phyloP scores from a whole-genome alignment of 306 rosid species.

The Cucumis hystrix region DNA sequence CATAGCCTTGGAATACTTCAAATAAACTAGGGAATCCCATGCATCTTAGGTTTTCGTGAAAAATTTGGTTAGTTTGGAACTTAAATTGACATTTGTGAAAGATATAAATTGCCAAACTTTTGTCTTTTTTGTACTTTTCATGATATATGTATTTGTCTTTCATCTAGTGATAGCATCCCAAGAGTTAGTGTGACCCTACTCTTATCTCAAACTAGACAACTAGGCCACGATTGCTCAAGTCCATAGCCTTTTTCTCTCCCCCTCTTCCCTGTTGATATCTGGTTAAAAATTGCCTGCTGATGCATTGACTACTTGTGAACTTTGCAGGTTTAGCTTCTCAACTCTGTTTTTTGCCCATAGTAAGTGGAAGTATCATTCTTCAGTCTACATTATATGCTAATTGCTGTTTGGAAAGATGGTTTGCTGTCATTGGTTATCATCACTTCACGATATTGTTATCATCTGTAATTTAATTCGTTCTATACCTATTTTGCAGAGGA shows the following conservation, averaged over 20 bases:
- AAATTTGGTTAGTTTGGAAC: background rate
- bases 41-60: background rate
- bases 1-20: background rate
- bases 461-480: conserved; percentile 5
- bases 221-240: background rate
- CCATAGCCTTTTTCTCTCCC: background rate
- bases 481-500: conserved; percentile 51
- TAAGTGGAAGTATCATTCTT: conserved; percentile 30
- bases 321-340: conserved; percentile 94
- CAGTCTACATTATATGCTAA: background rate
- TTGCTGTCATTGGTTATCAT: background rate
- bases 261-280: background rate
- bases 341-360: conserved; percentile 91
- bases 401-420: background rate
- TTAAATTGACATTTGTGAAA: background rate
- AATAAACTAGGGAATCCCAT: background rate
- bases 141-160: background rate
- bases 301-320: conserved; percentile 18
- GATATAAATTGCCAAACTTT: background rate
- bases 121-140: background rate
- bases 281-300: conserved; percentile 3
- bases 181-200: background rate
- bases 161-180: background rate
- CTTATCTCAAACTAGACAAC: background rate
- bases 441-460: background rate